phyloP scores from a whole-genome alignment of 768 basidiomycete genomes.

The Ramaria rubella region DNA sequence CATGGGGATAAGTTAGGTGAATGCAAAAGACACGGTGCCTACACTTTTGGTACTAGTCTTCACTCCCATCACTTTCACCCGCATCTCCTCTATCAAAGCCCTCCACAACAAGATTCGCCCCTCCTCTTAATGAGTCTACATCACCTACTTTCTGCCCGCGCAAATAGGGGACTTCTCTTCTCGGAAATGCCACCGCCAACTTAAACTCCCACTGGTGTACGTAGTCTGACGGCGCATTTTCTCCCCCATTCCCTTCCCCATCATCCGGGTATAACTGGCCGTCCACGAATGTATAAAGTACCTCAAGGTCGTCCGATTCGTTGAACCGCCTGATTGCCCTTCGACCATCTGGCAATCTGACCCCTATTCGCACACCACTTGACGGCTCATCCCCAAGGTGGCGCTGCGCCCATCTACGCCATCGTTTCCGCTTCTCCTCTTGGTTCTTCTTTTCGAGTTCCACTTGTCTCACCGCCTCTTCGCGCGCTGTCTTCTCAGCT shows the following conservation, averaged over 20 bases:
- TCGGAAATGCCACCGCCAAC: conserved; percentile 63
- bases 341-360: conserved; percentile 43
- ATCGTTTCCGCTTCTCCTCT: conserved; percentile 3
- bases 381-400: conserved; percentile 16
- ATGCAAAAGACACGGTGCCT: too few species aligned
- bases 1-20: too few species aligned
- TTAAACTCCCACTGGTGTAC: conserved; percentile 62
- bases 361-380: conserved; percentile 41
- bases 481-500: conserved; percentile 57
- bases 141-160: conserved; percentile 14
- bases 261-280: conserved; percentile 39
- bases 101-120: conserved; percentile 28
- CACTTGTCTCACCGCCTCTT: conserved; percentile 45
- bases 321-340: conserved; percentile 55
- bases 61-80: conserved; percentile 4
- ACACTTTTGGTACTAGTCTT: conserved; percentile 10
- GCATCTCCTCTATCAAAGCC: conserved; percentile 9
- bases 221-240: conserved; percentile 29
- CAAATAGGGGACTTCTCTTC: conserved; percentile 52
- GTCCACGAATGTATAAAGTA: conserved; percentile 72
- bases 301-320: conserved; percentile 43
- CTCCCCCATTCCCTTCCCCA: conserved; percentile 20
- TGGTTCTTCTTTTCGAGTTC: conserved; percentile 28
- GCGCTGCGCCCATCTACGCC: conserved; percentile 14
- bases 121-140: conserved; percentile 19